Evolutionary conservation across 2,329 filamentous ascomycete species (phyloP).

Genomic region (Pseudohalonectria lignicola): DNA sequence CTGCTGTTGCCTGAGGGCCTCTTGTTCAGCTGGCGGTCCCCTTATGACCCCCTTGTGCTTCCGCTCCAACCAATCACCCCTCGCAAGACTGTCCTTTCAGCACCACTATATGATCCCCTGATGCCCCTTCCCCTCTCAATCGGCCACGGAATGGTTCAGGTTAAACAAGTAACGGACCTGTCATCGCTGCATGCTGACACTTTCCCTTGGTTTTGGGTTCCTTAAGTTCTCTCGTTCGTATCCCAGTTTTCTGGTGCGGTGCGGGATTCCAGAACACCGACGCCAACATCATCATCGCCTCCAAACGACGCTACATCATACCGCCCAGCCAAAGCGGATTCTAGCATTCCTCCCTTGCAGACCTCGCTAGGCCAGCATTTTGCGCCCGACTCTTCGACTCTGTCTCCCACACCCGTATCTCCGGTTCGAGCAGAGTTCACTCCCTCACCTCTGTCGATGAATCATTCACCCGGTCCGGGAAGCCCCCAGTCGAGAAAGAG

Average conservation of each 20-base stretch:
- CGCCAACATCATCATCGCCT: conserved; percentile 32
- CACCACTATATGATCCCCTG: no score
- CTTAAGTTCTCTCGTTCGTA: conserved; percentile 75
- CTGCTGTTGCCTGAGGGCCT: no score
- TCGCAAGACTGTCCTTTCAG: no score
- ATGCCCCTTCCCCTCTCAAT: no score
- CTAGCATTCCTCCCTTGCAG: conserved; percentile 7
- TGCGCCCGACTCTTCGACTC: conserved; percentile 7
- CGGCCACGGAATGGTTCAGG: no score
- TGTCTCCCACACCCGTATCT: conserved; percentile 11
- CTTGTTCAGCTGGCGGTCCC: no score
- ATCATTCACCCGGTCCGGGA: conserved; percentile 27
- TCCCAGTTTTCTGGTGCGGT: conserved; percentile 56
- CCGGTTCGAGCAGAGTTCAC: conserved; percentile 20
- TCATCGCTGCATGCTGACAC: no score
- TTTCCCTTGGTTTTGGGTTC: no score
- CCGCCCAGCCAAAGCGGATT: conserved; percentile 17
- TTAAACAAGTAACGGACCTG: no score
- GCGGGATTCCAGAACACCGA: conserved; percentile 27
- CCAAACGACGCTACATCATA: conserved; percentile 21
- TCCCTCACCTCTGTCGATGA: conserved; percentile 17
- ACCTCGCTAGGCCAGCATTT: conserved; percentile 2
- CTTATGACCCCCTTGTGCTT: no score
- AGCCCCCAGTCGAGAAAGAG: conserved; percentile 29
- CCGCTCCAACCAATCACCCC: no score